Evolutionary conservation across 2,329 filamentous ascomycete genomes (phyloP), one percentile per base, ranked within the genome.

Genomic region (Alternaria ethzedia): DNA sequence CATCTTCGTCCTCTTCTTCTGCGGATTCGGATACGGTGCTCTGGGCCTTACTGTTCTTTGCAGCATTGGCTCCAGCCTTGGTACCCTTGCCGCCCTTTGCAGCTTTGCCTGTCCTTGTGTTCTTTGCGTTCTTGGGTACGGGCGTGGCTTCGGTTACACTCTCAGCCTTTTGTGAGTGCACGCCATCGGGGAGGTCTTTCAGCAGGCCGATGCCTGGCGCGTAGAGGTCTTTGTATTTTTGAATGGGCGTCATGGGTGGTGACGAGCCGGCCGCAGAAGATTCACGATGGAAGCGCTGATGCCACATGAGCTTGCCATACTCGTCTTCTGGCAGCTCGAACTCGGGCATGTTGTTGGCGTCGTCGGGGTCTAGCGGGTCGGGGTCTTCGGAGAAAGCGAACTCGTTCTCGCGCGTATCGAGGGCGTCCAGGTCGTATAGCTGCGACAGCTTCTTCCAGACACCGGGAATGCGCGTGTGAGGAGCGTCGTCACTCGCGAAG

Each of bases 401-500:
- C 3, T 86, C 83, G 64, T 88, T 84, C 78, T 90, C 95, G 72
- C 94, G 89, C 77, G 97, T 93, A 80, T 98, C 93, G 62, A 97
- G 90, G 44, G 90, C 87, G 52, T 91, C 88, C 28, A 98, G 87
- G 80, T 97, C 93, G 82, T 97, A 99, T 66, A 96, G 88, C 32
- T 89, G 89, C 30, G 86, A 83, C 11, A 99, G 86, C 80, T 98
- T 98, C 70, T 87, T 86, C 95, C 96, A 98, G 68, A 99, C 97
- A 44, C 92, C 91, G 0, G 92, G 91, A 70, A 97, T 96, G 63
- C 91, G 90, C 44, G 93, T 97, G 82, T 99, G 96, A 15, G 87
- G 86, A 70, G 89, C 83, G 69, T 88, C 71, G 74, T 91, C 85
- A 55, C 90, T 87, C 79, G 94, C 87, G 77, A 92, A 91, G 74